phyloP scores from a whole-genome alignment of 208 protist species.

The Trichomonas gallinae region DNA sequence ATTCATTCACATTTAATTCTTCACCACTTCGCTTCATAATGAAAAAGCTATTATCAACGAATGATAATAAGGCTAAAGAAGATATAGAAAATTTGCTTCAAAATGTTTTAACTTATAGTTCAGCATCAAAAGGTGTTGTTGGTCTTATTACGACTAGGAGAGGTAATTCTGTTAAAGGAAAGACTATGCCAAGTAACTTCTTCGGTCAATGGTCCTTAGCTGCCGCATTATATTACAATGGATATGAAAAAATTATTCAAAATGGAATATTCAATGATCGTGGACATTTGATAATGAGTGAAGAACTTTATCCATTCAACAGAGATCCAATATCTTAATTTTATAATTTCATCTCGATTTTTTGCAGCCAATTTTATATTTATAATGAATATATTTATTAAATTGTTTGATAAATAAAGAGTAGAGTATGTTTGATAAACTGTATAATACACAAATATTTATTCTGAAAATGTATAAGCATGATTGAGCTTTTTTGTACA shows the following conservation, averaged over 20 bases:
- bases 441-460: too few species aligned
- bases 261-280: neutral
- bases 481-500: neutral
- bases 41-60: neutral
- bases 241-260: neutral
- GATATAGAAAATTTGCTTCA: neutral
- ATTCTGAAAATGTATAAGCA: too few species aligned
- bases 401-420: too few species aligned
- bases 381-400: too few species aligned
- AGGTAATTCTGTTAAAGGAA: neutral
- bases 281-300: neutral
- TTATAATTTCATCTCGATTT: too few species aligned
- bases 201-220: neutral
- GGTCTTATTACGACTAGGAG: neutral
- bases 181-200: neutral
- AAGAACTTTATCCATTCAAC: neutral
- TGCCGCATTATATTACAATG: neutral
- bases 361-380: too few species aligned
- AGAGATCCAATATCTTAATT: too few species aligned
- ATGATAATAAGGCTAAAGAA: neutral
- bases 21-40: neutral
- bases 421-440: too few species aligned
- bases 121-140: neutral
- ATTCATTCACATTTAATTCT: neutral
- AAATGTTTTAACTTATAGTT: neutral